Evolutionary conservation across 2,329 filamentous ascomycete genomes (phyloP), one percentile per base, ranked within the genome.

Genomic region (Cladosporium halotolerans): DNA sequence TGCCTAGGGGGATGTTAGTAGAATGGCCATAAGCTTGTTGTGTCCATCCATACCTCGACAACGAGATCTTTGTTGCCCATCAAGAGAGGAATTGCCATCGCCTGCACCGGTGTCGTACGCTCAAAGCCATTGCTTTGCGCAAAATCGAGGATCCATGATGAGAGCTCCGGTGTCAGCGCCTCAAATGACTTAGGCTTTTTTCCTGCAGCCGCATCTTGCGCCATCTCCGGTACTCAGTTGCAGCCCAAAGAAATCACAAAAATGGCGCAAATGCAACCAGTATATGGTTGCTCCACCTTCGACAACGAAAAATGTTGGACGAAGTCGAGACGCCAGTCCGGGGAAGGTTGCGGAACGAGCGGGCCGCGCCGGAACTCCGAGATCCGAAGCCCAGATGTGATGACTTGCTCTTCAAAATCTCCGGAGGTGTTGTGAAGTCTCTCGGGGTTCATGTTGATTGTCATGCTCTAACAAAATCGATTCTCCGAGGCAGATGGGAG

Each of bases 71-170:
- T 95, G 68, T 95, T 88, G 48, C 83, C 85, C 72, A 91, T 84
- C 67, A 96, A 93, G 48, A 96, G 80, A 10, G 90, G 89, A 60
- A 96, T 86, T 4, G 89, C 86, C 55, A 89, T 92, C 42, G 91
- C 89, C 73, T 97, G 92, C n/a, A 96, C 91, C 1, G 92, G 92
- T 3, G 91, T 96, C 79, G 93, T 91, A 68, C 86, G 85, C 58
- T 79, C 75, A 70, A 96, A 96, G 56, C 89, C 89, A 85, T 93
- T 92, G 59, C 84, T 82, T 46, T 83, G 78, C 45, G 95, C 84
- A 55, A 89, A 90, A 60, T 95, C 88, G 51, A 93, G 76, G 53
- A 93, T 83, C 89, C 91, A 97, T 81, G 85, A 79, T 56, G 86
- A 87, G 32, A 90, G 73, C 5, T 84, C 73, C 13, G 87, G 86